Evolutionary conservation across 176 grass and related monocot species (phyloP).

Genomic region (Oropetium thomaeum): DNA sequence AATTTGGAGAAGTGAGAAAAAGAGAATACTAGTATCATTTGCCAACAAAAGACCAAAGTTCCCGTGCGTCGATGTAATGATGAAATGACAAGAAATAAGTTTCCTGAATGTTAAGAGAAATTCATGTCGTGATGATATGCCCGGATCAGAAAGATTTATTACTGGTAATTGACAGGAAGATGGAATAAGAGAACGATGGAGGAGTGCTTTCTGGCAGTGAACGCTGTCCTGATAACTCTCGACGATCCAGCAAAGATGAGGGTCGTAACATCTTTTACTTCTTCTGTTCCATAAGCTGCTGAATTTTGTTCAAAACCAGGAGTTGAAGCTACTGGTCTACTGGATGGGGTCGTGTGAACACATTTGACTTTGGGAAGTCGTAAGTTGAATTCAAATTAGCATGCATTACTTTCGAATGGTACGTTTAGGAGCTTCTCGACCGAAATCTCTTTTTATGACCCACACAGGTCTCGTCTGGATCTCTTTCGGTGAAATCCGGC

Average conservation of each 20-base stretch:
- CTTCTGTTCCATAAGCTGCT: no score
- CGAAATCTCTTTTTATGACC: conserved; percentile 27
- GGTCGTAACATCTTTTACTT: not conserved
- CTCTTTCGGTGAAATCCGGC: not conserved
- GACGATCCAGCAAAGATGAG: not conserved
- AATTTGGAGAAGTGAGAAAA: no score
- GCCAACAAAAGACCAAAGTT: no score
- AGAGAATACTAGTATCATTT: no score
- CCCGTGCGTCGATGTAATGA: not conserved
- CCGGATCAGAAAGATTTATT: not conserved
- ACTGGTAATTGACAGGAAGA: not conserved
- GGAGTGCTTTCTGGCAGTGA: not conserved
- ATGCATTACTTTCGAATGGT: not conserved
- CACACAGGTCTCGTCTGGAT: not conserved
- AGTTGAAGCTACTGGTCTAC: not conserved
- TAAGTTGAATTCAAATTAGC: not conserved
- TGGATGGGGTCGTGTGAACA: no score
- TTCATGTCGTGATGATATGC: not conserved
- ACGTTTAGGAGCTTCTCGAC: not conserved
- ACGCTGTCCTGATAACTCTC: not conserved
- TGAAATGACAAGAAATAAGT: no score
- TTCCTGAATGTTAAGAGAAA: not conserved
- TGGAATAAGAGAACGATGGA: not conserved
- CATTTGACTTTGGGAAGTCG: not conserved
- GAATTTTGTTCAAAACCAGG: not conserved